phyloP scores from a whole-genome alignment of 139 green algal species.

The Penium margaritaceum region DNA sequence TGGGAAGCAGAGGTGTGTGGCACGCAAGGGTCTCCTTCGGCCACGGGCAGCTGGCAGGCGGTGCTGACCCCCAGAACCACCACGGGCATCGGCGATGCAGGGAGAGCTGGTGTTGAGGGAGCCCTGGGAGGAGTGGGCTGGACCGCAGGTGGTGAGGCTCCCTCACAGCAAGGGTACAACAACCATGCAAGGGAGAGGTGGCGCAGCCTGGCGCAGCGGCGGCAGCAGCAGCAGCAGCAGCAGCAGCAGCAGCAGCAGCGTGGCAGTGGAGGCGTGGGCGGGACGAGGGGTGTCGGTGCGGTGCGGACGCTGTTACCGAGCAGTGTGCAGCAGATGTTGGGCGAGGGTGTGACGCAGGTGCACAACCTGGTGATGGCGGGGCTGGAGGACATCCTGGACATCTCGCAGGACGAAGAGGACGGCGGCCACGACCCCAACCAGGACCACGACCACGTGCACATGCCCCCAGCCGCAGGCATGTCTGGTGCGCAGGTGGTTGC shows the following conservation, averaged over 20 bases:
- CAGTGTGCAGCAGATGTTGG: conserved; percentile 1
- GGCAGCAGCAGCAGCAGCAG: neutral
- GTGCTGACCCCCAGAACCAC: neutral
- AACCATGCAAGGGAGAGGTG: neutral
- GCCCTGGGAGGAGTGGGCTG: neutral
- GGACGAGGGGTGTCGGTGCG: too few species aligned
- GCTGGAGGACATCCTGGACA: conserved; percentile 19
- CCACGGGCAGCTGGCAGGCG: neutral
- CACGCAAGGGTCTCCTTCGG: neutral
- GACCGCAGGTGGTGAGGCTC: neutral
- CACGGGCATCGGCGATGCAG: neutral
- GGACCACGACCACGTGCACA: too few species aligned
- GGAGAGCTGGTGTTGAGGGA: neutral
- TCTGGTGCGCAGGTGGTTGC: too few species aligned
- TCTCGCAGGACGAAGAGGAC: too few species aligned
- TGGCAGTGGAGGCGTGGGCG: too few species aligned
- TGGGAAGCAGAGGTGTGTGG: neutral
- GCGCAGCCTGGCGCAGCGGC: neutral
- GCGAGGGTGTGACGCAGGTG: conserved; percentile 22
- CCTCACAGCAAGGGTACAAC: neutral
- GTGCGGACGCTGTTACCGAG: conserved; percentile 1
- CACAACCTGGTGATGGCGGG: conserved; percentile 14
- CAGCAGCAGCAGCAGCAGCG: neutral
- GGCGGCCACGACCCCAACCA: too few species aligned
- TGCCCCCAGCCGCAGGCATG: too few species aligned